These are phyloP conservation scores for Phylloboletellus chloephorus DNA, from an alignment of 1,284 basidiomycete species.

Conservation along the genomic window DNA sequence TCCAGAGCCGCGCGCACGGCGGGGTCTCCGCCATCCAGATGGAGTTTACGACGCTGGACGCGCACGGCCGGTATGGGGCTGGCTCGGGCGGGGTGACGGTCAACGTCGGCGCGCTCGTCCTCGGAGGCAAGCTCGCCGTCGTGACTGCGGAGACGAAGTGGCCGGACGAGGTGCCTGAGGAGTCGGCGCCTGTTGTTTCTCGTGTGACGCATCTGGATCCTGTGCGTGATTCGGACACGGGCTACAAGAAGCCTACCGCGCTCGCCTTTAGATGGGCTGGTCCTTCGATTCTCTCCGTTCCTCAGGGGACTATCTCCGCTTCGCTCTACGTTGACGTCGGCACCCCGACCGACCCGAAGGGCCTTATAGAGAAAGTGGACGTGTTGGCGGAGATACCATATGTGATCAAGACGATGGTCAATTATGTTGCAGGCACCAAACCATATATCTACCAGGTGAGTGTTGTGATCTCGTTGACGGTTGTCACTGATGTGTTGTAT, in stretches of 20 bases:
- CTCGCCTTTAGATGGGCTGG: slow-evolving; percentile 80
- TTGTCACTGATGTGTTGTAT: background rate
- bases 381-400: slow-evolving; percentile 94
- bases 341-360: slow-evolving; percentile 48
- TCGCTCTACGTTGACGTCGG: slow-evolving; percentile 58
- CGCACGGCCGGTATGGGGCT: slow-evolving; percentile 67
- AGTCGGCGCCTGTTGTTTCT: slow-evolving; percentile 52
- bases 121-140: slow-evolving; percentile 69
- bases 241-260: slow-evolving; percentile 72
- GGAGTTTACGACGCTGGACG: slow-evolving; percentile 88
- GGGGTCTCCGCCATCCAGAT: slow-evolving; percentile 87
- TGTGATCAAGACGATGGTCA: slow-evolving; percentile 83
- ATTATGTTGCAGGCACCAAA: slow-evolving; percentile 87
- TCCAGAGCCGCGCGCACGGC: slow-evolving; percentile 68
- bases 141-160: slow-evolving; percentile 69
- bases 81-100: slow-evolving; percentile 78
- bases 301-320: slow-evolving; percentile 53
- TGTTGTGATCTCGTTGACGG: slow-evolving; percentile 10
- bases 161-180: slow-evolving; percentile 52
- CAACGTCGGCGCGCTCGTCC: slow-evolving; percentile 81
- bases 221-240: slow-evolving; percentile 67
- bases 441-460: slow-evolving; percentile 89
- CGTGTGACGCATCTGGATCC: slow-evolving; percentile 64
- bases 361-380: slow-evolving; percentile 95
- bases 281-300: slow-evolving; percentile 49